Base-by-base conservation (phyloP, 2,329 filamentous ascomycete genomes). In the Pestalotiopsis sp. region DNA sequence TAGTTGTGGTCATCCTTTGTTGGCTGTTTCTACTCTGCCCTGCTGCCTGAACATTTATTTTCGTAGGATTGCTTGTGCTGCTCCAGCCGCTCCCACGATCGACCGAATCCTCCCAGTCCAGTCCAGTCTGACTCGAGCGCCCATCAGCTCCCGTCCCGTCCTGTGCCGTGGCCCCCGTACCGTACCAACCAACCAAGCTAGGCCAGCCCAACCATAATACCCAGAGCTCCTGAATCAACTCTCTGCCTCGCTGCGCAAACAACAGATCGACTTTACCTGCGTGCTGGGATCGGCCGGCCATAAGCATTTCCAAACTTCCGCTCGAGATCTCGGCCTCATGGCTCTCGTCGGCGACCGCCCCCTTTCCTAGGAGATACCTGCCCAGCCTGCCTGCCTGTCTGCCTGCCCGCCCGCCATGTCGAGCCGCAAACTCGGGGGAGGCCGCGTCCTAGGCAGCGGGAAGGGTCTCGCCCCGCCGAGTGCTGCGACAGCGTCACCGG, bases 391-490 rank as follows among this genome's bases (percentile, higher is more conserved):
- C 31, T 31, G 31, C 31, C 31, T 9, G 31, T 7, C 31, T 2
- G 31, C 31, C 31, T 9, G 31, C 7, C 61, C 49, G 63, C 71
- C 68, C 80, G 81, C 75, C 80, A 97, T 97, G 94, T 92, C 94
- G 76, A 88, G 88, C 81, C 90, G 93, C 85, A 95, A 92, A 85
- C 88, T 98, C 80, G 95, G 95, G 81, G 95, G 95, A 82, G 95
- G 95, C 80, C 91, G 95, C 83, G 91, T 98, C 77, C 85, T 98
- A 76, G 95, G 95, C 76, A 97, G 88, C 83, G 94, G 93, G 76
- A 94, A 92, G 81, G 90, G 92, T 76, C 89, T 97, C 76, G 92
- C 91, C 74, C 92, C 93, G 76, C 86, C 88, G 31, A 67, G 62
- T 36, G 63, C 68, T 27, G 68, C 68, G 20, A 66, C 68, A 25